A percentile compares a stretch with the other conserved stretches of the same genome.
Conservation (phyloP, 164 flowering plant species). For the Hamamelis virginiana region DNA sequence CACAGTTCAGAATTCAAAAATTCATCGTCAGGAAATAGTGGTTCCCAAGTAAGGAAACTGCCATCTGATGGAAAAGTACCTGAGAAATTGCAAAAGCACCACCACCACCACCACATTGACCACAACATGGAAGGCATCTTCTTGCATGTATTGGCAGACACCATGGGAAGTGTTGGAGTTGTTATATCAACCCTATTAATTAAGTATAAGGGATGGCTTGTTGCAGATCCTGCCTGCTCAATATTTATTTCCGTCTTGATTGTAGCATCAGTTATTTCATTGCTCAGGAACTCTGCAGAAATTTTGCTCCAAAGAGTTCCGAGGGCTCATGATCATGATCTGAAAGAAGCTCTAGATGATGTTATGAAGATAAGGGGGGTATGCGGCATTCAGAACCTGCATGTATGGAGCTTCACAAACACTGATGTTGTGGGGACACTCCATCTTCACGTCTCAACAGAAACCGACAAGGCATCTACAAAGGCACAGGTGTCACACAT, state of each 20-base stretch:
- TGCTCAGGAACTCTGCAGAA: slow-evolving; percentile 89
- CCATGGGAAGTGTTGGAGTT: slow-evolving; percentile 97
- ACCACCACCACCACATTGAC: slow-evolving; percentile 72
- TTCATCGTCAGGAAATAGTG: slow-evolving; percentile 8
- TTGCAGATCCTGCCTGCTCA: slow-evolving; percentile 93
- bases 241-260: slow-evolving; percentile 87
- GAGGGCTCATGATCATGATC: slow-evolving; percentile 61
- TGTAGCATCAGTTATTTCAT: slow-evolving; percentile 77
- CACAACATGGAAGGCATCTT: slow-evolving; percentile 99
- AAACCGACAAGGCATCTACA: slow-evolving; percentile 46
- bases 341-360: slow-evolving; percentile 52
- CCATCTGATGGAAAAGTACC: slow-evolving; percentile 15
- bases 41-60: slow-evolving; percentile 13
- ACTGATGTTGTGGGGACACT: slow-evolving; percentile 83
- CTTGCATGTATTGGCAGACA: slow-evolving; percentile 93
- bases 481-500: slow-evolving; percentile 51
- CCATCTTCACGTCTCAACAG: slow-evolving; percentile 68
- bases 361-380: slow-evolving; percentile 61
- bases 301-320: slow-evolving; percentile 89
- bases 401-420: slow-evolving; percentile 89
- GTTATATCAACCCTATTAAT: slow-evolving; percentile 91
- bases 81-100: slow-evolving; percentile 31
- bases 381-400: slow-evolving; percentile 59
- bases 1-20: slow-evolving; percentile 12
- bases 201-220: slow-evolving; percentile 90